Evolutionary conservation across 768 basidiomycete species (phyloP).

Genomic region (Pleurotus platypus): DNA sequence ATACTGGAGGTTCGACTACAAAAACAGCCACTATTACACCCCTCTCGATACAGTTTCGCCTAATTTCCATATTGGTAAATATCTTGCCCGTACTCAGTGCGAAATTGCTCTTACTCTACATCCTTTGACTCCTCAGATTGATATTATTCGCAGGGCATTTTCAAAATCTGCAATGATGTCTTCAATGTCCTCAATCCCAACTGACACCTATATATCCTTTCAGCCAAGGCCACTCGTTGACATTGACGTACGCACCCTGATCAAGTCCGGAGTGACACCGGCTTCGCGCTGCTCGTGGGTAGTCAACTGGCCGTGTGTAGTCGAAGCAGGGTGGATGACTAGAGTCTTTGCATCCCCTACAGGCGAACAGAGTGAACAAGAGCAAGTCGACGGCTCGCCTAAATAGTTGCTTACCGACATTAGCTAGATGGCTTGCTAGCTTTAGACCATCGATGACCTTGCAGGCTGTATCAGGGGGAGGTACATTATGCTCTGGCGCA

Average conservation of each 20-base stretch:
- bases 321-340: constrained; percentile 74
- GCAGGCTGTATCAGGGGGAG: constrained; percentile 31
- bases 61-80: no score
- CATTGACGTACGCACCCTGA: constrained; percentile 46
- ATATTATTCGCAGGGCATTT: constrained; percentile 20
- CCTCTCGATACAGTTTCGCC: no score
- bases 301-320: constrained; percentile 71
- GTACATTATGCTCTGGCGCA: no score
- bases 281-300: constrained; percentile 56
- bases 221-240: not conserved
- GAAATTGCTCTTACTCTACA: no score
- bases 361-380: not conserved
- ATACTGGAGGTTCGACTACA: no score
- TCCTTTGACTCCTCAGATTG: not conserved
- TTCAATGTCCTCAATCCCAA: constrained; percentile 33
- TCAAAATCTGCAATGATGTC: constrained; percentile 41
- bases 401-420: constrained; percentile 46
- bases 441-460: constrained; percentile 66
- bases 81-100: no score
- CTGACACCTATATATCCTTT: constrained; percentile 23
- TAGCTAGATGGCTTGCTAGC: constrained; percentile 70
- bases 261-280: constrained; percentile 74
- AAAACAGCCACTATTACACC: no score
- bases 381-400: not conserved
- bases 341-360: constrained; percentile 71